A percentile compares a stretch with the other conserved stretches of the same genome.
phyloP scores from a whole-genome alignment of 768 basidiomycete genomes.

The Aureoboletus auriporus region DNA sequence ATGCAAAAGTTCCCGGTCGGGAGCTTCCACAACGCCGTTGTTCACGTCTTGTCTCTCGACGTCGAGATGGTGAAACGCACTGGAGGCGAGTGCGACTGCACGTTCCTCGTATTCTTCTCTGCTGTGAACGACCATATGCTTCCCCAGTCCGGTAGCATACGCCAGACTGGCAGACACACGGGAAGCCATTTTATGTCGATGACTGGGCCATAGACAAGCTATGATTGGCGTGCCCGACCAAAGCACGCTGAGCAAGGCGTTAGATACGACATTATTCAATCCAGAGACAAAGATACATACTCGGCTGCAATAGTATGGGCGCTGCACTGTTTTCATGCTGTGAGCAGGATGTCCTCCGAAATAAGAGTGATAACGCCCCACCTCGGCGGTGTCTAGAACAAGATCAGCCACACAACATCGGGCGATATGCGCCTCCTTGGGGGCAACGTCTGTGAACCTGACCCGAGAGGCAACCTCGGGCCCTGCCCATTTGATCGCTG shows the following conservation, averaged over 20 bases:
- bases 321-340: conserved; percentile 38
- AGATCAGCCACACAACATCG: conserved; percentile 47
- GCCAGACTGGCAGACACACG: conserved; percentile 48
- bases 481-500: conserved; percentile 43
- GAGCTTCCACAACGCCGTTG: no score
- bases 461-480: conserved; percentile 42
- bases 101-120: conserved; percentile 44
- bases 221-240: conserved; percentile 51
- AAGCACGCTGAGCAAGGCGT: conserved; percentile 34
- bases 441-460: conserved; percentile 45
- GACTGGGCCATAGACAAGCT: conserved; percentile 41
- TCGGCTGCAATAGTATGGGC: conserved; percentile 51
- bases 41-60: background rate
- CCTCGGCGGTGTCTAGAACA: conserved; percentile 51
- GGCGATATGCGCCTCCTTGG: conserved; percentile 42
- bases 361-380: conserved; percentile 11
- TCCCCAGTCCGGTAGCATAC: conserved; percentile 44
- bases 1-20: conserved; percentile 29
- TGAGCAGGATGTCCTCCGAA: background rate
- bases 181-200: conserved; percentile 47
- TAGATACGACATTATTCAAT: background rate
- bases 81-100: conserved; percentile 37
- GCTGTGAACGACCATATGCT: conserved; percentile 42
- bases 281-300: conserved; percentile 24
- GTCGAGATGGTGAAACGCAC: conserved; percentile 19